Base-by-base conservation (phyloP, 106 monocot genomes). In the Gastrodia elata region DNA sequence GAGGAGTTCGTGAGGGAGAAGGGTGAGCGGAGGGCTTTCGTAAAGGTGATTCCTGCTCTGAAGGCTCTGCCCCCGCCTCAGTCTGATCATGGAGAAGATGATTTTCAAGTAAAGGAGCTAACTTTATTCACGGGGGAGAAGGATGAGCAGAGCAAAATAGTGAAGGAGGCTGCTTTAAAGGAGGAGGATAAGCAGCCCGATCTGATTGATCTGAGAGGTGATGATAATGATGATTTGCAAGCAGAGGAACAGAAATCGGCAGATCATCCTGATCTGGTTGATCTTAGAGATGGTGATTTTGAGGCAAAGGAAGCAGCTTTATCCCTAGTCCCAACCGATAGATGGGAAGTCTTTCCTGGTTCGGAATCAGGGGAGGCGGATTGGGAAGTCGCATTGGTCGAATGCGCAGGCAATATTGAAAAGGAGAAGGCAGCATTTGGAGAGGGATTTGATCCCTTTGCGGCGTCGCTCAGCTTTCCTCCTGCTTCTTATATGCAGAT, bases 401-500 rank as follows among this genome's bases (percentile, higher is more conserved):
- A 96, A 38, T 79, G 89, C 0, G 86, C 84, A 1, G 90, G 95
- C 79, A 85, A 90, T 39, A 89, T 96, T 39, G 67, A 86, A 2
- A 86, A 83, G 64, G 89, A 92, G 81, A 89, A 86, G 76, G 84
- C 89, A 0, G 26, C 80, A 14, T 24, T 90, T 70, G 87, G 80
- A n/a, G 96, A 92, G 2, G 90, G 92, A 0, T 68, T 96, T 1
- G 87, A 92, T 65, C 96, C 96, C 20, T 96, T 96, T 43, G 82
- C 82, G 0, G 92, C 95, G 1, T 96, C 95, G 6, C 64, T 86
- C 13, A 43, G 37, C 11, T 73, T 92, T 8, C 86, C 92, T 6
- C 85, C 95, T 14, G 92, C 95, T 20, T 77, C 95, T 4, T 96
- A 83, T 52, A 89, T 96, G 40, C 92, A 92, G 78, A 96, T 96